Evolutionary conservation across 176 grass and related monocot genomes (phyloP), one percentile per base, ranked within the genome.

Genomic region (Eleusine coracana): DNA sequence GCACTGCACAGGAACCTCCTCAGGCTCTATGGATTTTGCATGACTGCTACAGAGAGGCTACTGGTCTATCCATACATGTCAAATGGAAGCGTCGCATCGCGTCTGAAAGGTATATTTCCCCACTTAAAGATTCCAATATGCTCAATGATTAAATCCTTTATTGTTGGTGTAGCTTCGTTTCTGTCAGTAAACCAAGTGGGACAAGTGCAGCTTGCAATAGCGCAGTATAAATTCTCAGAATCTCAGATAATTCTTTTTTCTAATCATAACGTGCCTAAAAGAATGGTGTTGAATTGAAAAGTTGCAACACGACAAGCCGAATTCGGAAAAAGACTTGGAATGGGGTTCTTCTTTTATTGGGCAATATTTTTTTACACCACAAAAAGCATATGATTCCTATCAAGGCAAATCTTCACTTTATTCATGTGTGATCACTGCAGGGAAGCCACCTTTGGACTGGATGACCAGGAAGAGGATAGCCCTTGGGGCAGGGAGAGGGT

Each of bases 31-130:
- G 97, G 97, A 10, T 96, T 96, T 83, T 96, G 93, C 83, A 94
- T 99, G 97, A 96, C 93, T 20, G 70, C 93, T 27, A 94, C 91
- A n/a, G 97, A 99, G 87, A 93, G 93, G 75, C 74, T 99, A 17
- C 93, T 99, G 21, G 91, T 99, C 10, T 96, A 99, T 75, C 93
- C 93, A 36, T 96, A 87, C 87, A 99, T 96, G 97, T 94, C 93
- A 17, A 99, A 99, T 84, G 97, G 97, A 85, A 99, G 97, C 6
- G 97, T 99, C 13, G 97, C 91, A 38, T 99, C 89, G 1, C 89
- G 91, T 49, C 85, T 99, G 29, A 99, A 99, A 92, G 91, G 97
- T 99, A 86, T 87, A 66, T 20, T 21, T 36, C 36, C 58, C 81
- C 18, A 5, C 0, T 16, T 58, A n/a, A 80, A 84, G 45, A 23